These are phyloP conservation scores for Solanum verrucosum DNA, from an alignment of 257 asterid genomes.

Conservation along the genomic window DNA sequence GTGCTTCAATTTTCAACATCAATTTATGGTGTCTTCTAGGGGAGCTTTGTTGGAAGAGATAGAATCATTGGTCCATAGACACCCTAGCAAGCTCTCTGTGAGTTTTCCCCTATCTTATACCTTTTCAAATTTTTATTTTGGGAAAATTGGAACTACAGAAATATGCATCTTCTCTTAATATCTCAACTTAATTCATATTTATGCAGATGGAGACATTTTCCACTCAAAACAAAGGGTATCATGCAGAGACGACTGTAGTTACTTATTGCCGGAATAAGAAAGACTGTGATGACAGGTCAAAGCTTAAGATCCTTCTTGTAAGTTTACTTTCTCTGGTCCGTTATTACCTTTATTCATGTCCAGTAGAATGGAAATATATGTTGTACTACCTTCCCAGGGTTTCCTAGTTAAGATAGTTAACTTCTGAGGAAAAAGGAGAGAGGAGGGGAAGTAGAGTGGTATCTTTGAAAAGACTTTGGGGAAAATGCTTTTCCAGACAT, in stretches of 20 bases:
- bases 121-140: neutral
- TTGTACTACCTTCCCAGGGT: neutral
- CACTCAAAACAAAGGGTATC: conserved; percentile 68
- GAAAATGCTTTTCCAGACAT: neutral
- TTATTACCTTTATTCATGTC: neutral
- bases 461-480: conserved; percentile 1
- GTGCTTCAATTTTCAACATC: neutral
- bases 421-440: conserved; percentile 5
- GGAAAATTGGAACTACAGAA: neutral
- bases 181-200: neutral
- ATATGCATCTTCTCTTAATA: neutral
- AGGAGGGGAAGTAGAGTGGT: neutral
- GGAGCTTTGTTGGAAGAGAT: conserved; percentile 82
- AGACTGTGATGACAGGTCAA: conserved; percentile 58
- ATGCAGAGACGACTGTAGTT: conserved; percentile 59
- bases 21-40: conserved; percentile 27
- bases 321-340: conserved; percentile 17
- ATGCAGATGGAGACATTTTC: conserved; percentile 63
- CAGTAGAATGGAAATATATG: neutral
- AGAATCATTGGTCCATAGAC: conserved; percentile 85
- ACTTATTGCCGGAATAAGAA: conserved; percentile 61
- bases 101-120: conserved; percentile 14
- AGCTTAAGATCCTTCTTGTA: conserved; percentile 84
- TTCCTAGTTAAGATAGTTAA: neutral
- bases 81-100: conserved; percentile 84